phyloP scores from a whole-genome alignment of 2,329 filamentous ascomycete genomes.

The Hypoxylon sp. region DNA sequence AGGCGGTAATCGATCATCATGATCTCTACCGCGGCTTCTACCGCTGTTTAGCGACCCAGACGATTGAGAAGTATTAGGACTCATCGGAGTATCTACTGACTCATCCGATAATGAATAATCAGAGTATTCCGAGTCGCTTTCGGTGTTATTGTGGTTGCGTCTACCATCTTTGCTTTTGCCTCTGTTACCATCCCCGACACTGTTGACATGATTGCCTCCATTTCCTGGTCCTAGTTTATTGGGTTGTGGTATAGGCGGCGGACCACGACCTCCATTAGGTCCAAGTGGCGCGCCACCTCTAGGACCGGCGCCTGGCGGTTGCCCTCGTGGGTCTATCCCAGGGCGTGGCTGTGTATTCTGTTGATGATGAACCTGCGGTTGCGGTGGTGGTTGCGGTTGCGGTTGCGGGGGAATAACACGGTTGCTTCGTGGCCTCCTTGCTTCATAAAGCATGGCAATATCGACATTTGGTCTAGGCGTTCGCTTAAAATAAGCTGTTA shows the following conservation, averaged over 20 bases:
- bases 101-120: constrained; percentile 29
- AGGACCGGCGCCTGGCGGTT: neutral
- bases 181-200: neutral
- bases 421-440: constrained; percentile 29
- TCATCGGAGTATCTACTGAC: constrained; percentile 32
- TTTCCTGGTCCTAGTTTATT: neutral
- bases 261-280: constrained; percentile 11
- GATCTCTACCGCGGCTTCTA: constrained; percentile 7
- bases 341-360: neutral
- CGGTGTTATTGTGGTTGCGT: constrained; percentile 21
- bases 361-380: constrained; percentile 3
- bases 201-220: neutral
- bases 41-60: constrained; percentile 35
- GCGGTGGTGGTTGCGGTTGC: neutral
- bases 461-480: constrained; percentile 56
- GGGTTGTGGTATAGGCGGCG: constrained; percentile 1
- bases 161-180: neutral
- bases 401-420: constrained; percentile 9
- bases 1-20: constrained; percentile 1
- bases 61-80: constrained; percentile 37
- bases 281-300: neutral
- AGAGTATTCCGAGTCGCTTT: constrained; percentile 39
- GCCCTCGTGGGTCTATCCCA: neutral
- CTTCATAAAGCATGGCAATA: constrained; percentile 46
- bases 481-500: constrained; percentile 65